Conservation (phyloP, 768 basidiomycete species). For the Dioszegia hungarica region DNA sequence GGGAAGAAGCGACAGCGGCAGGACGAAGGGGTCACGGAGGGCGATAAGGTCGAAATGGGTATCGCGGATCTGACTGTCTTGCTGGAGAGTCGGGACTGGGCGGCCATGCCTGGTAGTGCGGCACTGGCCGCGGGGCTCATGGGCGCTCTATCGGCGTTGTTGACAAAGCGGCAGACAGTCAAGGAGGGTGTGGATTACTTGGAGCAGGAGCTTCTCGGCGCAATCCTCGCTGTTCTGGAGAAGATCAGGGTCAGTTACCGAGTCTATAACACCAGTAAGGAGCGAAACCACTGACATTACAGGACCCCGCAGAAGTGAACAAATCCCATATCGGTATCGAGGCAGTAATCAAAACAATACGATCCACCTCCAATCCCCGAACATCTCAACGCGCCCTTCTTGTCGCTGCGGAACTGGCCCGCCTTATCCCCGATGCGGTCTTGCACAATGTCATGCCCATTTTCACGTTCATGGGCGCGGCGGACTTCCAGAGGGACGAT, state of each 20-base stretch:
- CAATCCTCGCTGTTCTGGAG: conserved; percentile 52
- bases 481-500: conserved; percentile 93
- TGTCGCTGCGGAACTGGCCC: conserved; percentile 75
- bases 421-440: conserved; percentile 81
- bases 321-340: conserved; percentile 62
- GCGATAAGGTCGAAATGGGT: conserved; percentile 10
- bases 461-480: conserved; percentile 99
- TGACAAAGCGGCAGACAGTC: conserved; percentile 56
- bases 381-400: conserved; percentile 89
- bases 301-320: conserved; percentile 48
- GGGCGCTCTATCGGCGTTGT: conserved; percentile 64
- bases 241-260: conserved; percentile 21
- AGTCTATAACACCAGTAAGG: neutral
- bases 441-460: conserved; percentile 95
- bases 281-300: neutral
- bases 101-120: conserved; percentile 62
- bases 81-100: conserved; percentile 66
- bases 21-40: conserved; percentile 20
- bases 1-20: conserved; percentile 56
- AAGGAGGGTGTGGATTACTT: conserved; percentile 63
- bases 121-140: conserved; percentile 68
- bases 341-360: conserved; percentile 78
- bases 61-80: conserved; percentile 39
- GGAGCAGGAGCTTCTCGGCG: conserved; percentile 78
- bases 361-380: conserved; percentile 77